These are phyloP conservation scores for Cordyceps farinosa DNA, from an alignment of 2,329 filamentous ascomycete species.

Conservation along the genomic window DNA sequence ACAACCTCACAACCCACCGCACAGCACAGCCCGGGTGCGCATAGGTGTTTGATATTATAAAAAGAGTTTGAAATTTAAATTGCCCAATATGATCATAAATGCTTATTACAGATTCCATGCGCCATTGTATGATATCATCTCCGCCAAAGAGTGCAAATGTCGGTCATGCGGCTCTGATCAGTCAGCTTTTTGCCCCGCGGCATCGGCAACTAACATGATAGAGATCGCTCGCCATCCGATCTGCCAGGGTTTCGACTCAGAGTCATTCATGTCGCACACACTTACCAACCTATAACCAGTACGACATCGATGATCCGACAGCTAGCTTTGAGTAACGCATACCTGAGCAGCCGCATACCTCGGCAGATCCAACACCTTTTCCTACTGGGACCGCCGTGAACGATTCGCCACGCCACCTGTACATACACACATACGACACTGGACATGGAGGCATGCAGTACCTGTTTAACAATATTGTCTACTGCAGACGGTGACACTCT, in stretches of 20 bases:
- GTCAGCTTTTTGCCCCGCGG: slow-evolving; percentile 16
- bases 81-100: not conserved
- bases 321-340: not conserved
- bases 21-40: not conserved
- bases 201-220: slow-evolving; percentile 12
- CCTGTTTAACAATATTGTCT: slow-evolving; percentile 61
- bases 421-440: not conserved
- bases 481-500: slow-evolving; percentile 42
- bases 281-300: not conserved
- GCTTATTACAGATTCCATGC: too few relatives aligned
- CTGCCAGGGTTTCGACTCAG: not conserved
- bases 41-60: not conserved
- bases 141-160: not conserved
- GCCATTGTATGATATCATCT: not conserved
- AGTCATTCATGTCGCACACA: not conserved
- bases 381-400: not conserved
- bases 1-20: not conserved
- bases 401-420: not conserved
- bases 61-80: not conserved
- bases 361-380: not conserved
- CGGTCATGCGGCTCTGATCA: not conserved
- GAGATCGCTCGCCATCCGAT: slow-evolving; percentile 6
- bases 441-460: slow-evolving; percentile 58
- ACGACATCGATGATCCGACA: not conserved
- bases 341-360: not conserved